phyloP scores from a whole-genome alignment of 1,284 basidiomycete species.

The Gymnopus androsaceus region DNA sequence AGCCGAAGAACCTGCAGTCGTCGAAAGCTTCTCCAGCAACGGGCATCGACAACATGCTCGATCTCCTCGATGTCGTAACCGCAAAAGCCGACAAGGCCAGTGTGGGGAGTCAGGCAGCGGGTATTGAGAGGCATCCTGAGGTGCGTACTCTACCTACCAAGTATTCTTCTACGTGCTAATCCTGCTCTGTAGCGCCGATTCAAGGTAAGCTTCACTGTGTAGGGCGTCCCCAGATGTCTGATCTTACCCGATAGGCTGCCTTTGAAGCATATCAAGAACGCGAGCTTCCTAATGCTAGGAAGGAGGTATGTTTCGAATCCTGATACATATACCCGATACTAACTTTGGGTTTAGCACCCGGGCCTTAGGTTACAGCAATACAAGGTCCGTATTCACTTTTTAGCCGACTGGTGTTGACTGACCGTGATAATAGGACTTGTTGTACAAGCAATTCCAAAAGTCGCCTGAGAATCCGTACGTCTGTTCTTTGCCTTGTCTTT shows the following conservation, averaged over 20 bases:
- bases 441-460: conserved; percentile 87
- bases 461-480: conserved; percentile 86
- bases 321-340: too few relatives aligned
- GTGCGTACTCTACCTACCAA: too few relatives aligned
- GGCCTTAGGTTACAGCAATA: conserved; percentile 86
- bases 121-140: conserved; percentile 93
- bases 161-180: conserved; percentile 39
- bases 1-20: conserved; percentile 41
- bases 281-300: conserved; percentile 77
- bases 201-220: conserved; percentile 58
- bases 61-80: conserved; percentile 86
- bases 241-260: conserved; percentile 58
- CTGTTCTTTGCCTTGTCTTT: not conserved
- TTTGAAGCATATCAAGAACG: conserved; percentile 92
- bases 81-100: conserved; percentile 93
- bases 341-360: too few relatives aligned
- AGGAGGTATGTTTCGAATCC: conserved; percentile 77
- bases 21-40: conserved; percentile 79
- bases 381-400: conserved; percentile 45
- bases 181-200: conserved; percentile 69
- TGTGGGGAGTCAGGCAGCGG: conserved; percentile 80
- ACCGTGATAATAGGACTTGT: conserved; percentile 52
- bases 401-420: not conserved
- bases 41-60: conserved; percentile 91
- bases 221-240: conserved; percentile 6